These are phyloP conservation scores for Silene conica DNA, from an alignment of 148 eudicot species.

Conservation along the genomic window DNA sequence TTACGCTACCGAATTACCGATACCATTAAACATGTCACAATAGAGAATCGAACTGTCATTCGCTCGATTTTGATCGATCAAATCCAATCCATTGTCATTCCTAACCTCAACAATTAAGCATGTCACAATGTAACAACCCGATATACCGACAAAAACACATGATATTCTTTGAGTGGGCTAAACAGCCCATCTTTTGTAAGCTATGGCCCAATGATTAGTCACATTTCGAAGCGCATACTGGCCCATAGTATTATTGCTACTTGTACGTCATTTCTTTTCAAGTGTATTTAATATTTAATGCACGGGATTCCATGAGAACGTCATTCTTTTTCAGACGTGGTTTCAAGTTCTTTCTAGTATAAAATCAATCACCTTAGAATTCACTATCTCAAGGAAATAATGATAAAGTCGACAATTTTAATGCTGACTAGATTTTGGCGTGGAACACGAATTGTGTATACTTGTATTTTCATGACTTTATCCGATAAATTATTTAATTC, in stretches of 20 bases:
- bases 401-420: neutral
- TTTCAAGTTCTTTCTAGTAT: too few species aligned
- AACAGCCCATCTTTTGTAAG: neutral
- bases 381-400: neutral
- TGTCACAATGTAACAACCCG: neutral
- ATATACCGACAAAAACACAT: neutral
- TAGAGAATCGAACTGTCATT: too few species aligned
- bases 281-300: too few species aligned
- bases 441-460: too few species aligned
- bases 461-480: too few species aligned
- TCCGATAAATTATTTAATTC: too few species aligned
- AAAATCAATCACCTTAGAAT: neutral
- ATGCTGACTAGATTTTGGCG: neutral
- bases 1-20: too few species aligned
- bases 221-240: neutral
- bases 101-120: neutral
- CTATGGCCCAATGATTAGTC: conserved; percentile 7
- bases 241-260: neutral
- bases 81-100: too few species aligned
- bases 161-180: neutral
- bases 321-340: neutral
- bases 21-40: too few species aligned
- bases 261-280: neutral
- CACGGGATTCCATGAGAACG: too few species aligned
- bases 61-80: too few species aligned